Conservation (phyloP, 345 rosid species). For the Mallotus nudiflorus region DNA sequence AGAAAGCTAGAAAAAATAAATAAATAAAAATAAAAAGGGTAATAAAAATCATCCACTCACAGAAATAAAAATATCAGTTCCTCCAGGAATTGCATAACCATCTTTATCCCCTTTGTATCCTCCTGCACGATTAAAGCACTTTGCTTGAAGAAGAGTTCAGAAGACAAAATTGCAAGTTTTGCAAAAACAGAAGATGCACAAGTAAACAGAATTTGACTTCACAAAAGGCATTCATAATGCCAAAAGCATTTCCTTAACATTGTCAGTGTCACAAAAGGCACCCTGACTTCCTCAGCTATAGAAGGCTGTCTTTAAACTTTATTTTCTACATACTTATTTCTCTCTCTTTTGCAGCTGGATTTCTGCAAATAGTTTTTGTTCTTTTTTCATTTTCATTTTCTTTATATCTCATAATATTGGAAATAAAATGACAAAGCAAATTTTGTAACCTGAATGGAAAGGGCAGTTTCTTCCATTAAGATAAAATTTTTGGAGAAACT, state of each 20-base stretch:
- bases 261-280: not conserved
- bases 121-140: conserved; percentile 44
- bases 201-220: not conserved
- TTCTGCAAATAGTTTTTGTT: too few relatives aligned
- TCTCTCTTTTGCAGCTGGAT: too few relatives aligned
- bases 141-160: conserved; percentile 2
- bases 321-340: too few relatives aligned
- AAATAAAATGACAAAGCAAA: too few relatives aligned
- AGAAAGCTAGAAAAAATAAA: not conserved
- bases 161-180: too few relatives aligned
- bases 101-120: conserved; percentile 73
- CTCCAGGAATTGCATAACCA: conserved; percentile 74
- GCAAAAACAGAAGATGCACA: not conserved
- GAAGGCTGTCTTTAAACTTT: not conserved
- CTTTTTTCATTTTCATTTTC: too few relatives aligned
- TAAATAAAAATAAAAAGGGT: not conserved
- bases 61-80: conserved; percentile 88
- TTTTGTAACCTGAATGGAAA: too few relatives aligned
- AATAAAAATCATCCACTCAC: conserved; percentile 44
- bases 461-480: too few relatives aligned
- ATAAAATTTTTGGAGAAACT: too few relatives aligned
- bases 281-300: not conserved
- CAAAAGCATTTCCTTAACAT: not conserved
- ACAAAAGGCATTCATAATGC: not conserved
- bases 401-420: too few relatives aligned